Evolutionary conservation across 495 filamentous ascomycete genomes (phyloP), one percentile per base, ranked within the genome.

Genomic region (Evernia prunastri): DNA sequence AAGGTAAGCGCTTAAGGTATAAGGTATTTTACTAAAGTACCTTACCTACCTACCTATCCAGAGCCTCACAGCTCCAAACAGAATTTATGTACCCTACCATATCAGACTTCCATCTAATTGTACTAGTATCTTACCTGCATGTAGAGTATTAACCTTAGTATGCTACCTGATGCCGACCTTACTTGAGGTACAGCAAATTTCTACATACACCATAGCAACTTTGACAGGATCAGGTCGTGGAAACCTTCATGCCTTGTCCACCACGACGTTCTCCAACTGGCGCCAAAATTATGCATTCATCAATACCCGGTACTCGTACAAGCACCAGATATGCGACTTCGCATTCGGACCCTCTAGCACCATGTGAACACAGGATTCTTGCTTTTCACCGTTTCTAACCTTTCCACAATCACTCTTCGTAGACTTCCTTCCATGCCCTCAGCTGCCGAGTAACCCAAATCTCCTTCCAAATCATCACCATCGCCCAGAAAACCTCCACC

Each of bases 341-440:
- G n/a, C 56, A 67, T 57, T n/a, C 42, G 31, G 47, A 56, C 59
- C 3, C 49, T 68, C 60, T 82, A 97, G 82, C 95, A 98, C 91
- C 94, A 98, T 45, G 89, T 96, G 76, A 98, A 98, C 18, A 98
- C 90, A 20, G 94, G 94, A 73, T 95, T 94, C 74, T 87, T 90
- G 74, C 85, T 88, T 79, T 97, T 97, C 37, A 98, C 93, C 57
- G 91, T 88, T 79, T 97, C 94, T 60, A 98, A 72, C 69, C 94
- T 79, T 78, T 98, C 94, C 45, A 97, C 93, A 80, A 97, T 97
- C 47, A 98, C 95, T 75, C 92, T 92, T 64, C 91, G 83, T 73
- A 87, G 84, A 61, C 89, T 88, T 4, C 90, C 89, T 72, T 96
- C 91, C 87, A 92, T 89, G n/a, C 87, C 95, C 72, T 89, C 89